These are phyloP conservation scores for Boletellus ananiceps DNA, from an alignment of 768 basidiomycete genomes.

Conservation along the genomic window DNA sequence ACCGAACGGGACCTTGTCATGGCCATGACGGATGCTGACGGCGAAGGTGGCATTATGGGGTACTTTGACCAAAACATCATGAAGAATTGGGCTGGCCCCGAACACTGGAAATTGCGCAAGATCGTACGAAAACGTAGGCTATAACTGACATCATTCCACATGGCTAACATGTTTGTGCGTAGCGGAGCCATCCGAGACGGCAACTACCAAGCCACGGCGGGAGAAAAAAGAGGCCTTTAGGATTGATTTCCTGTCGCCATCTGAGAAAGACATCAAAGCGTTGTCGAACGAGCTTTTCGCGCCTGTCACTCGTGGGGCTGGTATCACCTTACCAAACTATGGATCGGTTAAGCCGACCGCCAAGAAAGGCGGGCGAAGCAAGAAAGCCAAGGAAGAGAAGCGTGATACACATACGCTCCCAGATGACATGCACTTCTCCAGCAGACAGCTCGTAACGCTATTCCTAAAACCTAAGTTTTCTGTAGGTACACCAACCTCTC, in stretches of 20 bases:
- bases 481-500: conserved; percentile 43
- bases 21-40: conserved; percentile 74
- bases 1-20: conserved; percentile 79
- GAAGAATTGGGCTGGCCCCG: conserved; percentile 98
- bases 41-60: conserved; percentile 58
- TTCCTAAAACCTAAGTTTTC: conserved; percentile 96
- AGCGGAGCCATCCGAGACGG: conserved; percentile 49
- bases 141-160: not conserved
- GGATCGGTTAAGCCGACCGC: conserved; percentile 24
- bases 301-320: conserved; percentile 63
- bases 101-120: conserved; percentile 94
- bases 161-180: conserved; percentile 11
- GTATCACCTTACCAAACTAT: conserved; percentile 63
- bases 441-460: conserved; percentile 80
- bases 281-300: conserved; percentile 72
- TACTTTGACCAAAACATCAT: conserved; percentile 85
- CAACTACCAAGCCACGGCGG: conserved; percentile 50
- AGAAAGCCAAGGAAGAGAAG: conserved; percentile 52
- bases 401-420: conserved; percentile 77
- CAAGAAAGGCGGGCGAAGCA: conserved; percentile 41
- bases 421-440: conserved; percentile 97
- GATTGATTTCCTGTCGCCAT: conserved; percentile 69
- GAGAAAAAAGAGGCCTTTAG: conserved; percentile 79
- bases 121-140: conserved; percentile 70
- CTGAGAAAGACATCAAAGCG: conserved; percentile 56